These are phyloP conservation scores for Acephala macrosclerotiorum DNA, from an alignment of 2,329 filamentous ascomycete genomes.

Conservation along the genomic window DNA sequence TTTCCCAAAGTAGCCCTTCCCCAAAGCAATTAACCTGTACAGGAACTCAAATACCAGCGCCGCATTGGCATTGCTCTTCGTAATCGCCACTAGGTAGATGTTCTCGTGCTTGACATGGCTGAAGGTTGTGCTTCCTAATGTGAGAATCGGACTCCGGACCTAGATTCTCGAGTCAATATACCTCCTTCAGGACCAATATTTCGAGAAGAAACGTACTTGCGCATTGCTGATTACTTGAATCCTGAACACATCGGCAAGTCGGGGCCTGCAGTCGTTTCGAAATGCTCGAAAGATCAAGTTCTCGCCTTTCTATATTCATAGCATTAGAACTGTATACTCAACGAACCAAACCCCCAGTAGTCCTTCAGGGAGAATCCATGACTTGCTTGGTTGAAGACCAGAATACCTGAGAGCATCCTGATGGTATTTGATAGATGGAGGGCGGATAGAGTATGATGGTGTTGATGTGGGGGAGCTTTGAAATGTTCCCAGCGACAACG, in stretches of 20 bases:
- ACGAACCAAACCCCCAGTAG: too few relatives aligned
- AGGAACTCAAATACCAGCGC: slow-evolving; percentile 98
- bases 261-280: slow-evolving; percentile 96
- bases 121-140: slow-evolving; percentile 96
- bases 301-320: slow-evolving; percentile 98
- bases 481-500: slow-evolving; percentile 14
- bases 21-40: slow-evolving; percentile 88
- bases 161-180: slow-evolving; percentile 54
- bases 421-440: slow-evolving; percentile 14
- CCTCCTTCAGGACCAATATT: too few relatives aligned
- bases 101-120: slow-evolving; percentile 99
- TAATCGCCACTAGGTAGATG: slow-evolving; percentile 96
- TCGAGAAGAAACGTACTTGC: not conserved
- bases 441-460: slow-evolving; percentile 5
- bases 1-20: slow-evolving; percentile 97
- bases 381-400: slow-evolving; percentile 99
- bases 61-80: slow-evolving; percentile 98
- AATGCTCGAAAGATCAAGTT: slow-evolving; percentile 99
- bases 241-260: slow-evolving; percentile 97
- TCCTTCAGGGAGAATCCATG: too few relatives aligned
- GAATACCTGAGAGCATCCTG: slow-evolving; percentile 93
- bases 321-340: too few relatives aligned
- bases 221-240: slow-evolving; percentile 99
- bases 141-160: slow-evolving; percentile 96
- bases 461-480: slow-evolving; percentile 27